Evolutionary conservation across 2,329 filamentous ascomycete species (phyloP).

Genomic region (Neofusicoccum laricinum): DNA sequence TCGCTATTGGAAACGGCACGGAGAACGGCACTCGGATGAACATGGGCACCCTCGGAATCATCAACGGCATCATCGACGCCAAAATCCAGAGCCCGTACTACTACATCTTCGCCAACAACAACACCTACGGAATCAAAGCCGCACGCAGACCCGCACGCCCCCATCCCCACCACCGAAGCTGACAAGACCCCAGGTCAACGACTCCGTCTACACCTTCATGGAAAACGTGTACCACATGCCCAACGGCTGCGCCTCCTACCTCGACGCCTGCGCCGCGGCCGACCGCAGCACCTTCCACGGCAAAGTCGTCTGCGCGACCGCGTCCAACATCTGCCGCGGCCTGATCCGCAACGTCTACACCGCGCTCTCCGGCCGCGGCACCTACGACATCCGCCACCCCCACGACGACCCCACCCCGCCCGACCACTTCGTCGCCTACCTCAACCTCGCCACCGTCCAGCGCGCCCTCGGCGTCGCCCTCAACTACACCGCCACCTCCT

Average conservation of each 20-base stretch:
- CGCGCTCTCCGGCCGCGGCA: conserved; percentile 42
- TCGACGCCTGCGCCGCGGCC: conserved; percentile 46
- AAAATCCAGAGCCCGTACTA: conserved; percentile 47
- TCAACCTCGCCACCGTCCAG: conserved; percentile 38
- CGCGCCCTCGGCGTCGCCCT: conserved; percentile 46
- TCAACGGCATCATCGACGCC: conserved; percentile 55
- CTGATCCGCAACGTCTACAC: conserved; percentile 25
- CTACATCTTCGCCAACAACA: conserved; percentile 52
- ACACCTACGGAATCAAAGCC: conserved; percentile 52
- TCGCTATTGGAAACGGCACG: conserved; percentile 49
- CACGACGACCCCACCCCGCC: conserved; percentile 53
- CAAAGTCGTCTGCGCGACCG: conserved; percentile 20
- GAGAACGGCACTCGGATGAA: conserved; percentile 48
- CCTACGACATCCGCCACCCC: conserved; percentile 54
- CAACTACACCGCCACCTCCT: conserved; percentile 48
- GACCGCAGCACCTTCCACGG: conserved; percentile 25
- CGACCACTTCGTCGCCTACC: conserved; percentile 46
- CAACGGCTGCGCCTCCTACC: conserved; percentile 51
- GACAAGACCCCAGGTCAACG: conserved; percentile 34
- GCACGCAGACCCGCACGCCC: not conserved
- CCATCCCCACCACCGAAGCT: not conserved
- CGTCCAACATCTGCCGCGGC: conserved; percentile 38
- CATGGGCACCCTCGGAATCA: conserved; percentile 54
- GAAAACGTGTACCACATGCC: conserved; percentile 46
- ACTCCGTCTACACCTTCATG: conserved; percentile 44